Evolutionary conservation across 2,329 filamentous ascomycete species (phyloP).

Genomic region (Ophiocordyceps camponoti-saundersi): DNA sequence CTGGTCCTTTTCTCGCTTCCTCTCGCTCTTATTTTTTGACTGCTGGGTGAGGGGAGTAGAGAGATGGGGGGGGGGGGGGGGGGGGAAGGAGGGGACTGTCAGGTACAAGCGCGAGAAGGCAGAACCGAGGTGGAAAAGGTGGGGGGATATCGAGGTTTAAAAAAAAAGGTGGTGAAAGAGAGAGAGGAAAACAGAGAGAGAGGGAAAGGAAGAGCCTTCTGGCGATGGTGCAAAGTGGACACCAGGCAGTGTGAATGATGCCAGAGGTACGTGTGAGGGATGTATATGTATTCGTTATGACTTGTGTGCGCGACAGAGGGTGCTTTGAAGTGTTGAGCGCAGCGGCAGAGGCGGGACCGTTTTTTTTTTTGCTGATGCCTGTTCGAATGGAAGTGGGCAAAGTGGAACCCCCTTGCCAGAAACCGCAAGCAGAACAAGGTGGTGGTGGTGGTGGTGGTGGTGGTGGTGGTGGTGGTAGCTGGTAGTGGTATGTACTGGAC

Average conservation of each 20-base stretch:
- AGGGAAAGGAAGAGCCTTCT: no score
- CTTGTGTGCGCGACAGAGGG: background rate
- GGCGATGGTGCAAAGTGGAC: background rate
- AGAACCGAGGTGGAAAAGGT: constrained; percentile 8
- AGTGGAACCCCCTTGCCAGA: constrained; percentile 8
- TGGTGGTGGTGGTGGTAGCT: no score
- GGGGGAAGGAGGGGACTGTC: constrained; percentile 2
- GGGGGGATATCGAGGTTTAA: constrained; percentile 1
- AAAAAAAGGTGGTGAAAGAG: constrained; percentile 1
- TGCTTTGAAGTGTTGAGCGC: constrained; percentile 1
- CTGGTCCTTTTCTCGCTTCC: background rate
- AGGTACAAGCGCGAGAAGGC: constrained; percentile 8
- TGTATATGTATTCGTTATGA: background rate
- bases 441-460: constrained; percentile 7
- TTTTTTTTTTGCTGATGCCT: constrained; percentile 6
- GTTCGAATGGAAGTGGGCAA: constrained; percentile 6
- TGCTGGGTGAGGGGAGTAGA: background rate
- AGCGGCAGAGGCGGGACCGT: constrained; percentile 8
- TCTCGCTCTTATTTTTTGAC: constrained; percentile 4
- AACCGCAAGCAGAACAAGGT: constrained; percentile 10
- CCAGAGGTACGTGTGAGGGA: constrained; percentile 2
- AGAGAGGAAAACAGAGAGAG: no score
- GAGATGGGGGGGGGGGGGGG: constrained; percentile 1
- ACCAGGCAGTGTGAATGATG: background rate
- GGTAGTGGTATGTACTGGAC: no score